Evolutionary conservation across 345 rosid species (phyloP).

Genomic region (Populus nigra): DNA sequence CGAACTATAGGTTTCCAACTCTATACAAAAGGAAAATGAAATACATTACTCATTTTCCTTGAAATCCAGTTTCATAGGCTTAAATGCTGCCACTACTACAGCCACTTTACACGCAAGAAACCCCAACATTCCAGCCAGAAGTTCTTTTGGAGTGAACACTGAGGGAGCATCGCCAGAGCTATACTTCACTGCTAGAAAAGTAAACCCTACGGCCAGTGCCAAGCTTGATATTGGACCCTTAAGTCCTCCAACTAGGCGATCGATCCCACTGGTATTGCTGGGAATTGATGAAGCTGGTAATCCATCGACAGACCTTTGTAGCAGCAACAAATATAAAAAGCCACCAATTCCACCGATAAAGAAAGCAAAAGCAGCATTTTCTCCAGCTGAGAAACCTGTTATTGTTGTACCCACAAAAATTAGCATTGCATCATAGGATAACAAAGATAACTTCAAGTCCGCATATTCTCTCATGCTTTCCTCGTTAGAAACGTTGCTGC

Average conservation of each 20-base stretch:
- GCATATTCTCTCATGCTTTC: slow-evolving; percentile 85
- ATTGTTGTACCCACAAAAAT: slow-evolving; percentile 45
- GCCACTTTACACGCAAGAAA: slow-evolving; percentile 85
- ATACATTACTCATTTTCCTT: slow-evolving; percentile 33
- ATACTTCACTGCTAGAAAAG: slow-evolving; percentile 40
- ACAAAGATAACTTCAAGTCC: slow-evolving; percentile 70
- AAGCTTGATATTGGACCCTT: slow-evolving; percentile 47
- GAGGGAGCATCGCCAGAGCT: slow-evolving; percentile 32
- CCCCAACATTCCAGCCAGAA: slow-evolving; percentile 74
- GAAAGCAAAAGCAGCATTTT: slow-evolving; percentile 60
- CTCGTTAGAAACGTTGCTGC: slow-evolving; percentile 39
- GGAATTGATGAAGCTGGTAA: slow-evolving; percentile 46
- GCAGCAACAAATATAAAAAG: slow-evolving; percentile 55
- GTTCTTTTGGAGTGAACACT: slow-evolving; percentile 54
- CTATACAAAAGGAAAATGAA: neutral
- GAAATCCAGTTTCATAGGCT: slow-evolving; percentile 39
- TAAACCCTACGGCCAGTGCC: slow-evolving; percentile 47
- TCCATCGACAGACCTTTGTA: slow-evolving; percentile 78
- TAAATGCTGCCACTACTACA: slow-evolving; percentile 75
- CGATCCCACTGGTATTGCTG: slow-evolving; percentile 22
- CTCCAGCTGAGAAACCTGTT: slow-evolving; percentile 40
- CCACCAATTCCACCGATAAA: slow-evolving; percentile 68
- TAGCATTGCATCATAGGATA: slow-evolving; percentile 50
- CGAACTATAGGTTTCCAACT: neutral
- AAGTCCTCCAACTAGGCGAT: slow-evolving; percentile 19